phyloP scores from a whole-genome alignment of 108 stramenopile genomes.

The Conticribra guillardii region DNA sequence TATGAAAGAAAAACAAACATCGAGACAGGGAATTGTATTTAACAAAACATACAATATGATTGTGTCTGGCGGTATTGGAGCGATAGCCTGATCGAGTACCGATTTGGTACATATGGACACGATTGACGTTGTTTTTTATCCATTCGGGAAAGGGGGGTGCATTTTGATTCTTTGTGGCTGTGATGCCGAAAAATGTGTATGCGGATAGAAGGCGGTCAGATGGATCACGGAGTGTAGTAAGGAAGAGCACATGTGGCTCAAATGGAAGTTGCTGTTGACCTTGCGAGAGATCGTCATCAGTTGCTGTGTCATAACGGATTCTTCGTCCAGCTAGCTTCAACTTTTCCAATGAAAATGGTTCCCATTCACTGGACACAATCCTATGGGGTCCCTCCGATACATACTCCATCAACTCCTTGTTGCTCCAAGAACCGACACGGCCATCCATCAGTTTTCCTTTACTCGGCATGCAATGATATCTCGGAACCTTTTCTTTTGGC shows the following conservation, averaged over 20 bases:
- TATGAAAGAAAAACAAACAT: too few relatives aligned
- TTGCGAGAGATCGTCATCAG: neutral
- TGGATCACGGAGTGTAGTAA: slow-evolving; percentile 57
- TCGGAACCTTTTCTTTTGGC: slow-evolving; percentile 19
- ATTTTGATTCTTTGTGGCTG: slow-evolving; percentile 4
- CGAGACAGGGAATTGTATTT: too few relatives aligned
- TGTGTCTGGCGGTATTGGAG: slow-evolving; percentile 33
- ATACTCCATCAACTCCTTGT: slow-evolving; percentile 20
- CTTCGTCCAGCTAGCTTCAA: slow-evolving; percentile 15
- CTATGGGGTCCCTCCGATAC: neutral
- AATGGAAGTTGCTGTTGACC: neutral
- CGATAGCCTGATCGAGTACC: slow-evolving; percentile 12
- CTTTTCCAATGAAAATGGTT: slow-evolving; percentile 35
- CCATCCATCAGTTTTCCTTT: slow-evolving; percentile 23
- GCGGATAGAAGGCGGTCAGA: slow-evolving; percentile 55
- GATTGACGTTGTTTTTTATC: slow-evolving; percentile 8
- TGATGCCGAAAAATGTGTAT: slow-evolving; percentile 45
- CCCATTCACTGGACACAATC: slow-evolving; percentile 56
- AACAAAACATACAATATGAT: too few relatives aligned
- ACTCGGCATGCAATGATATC: slow-evolving; percentile 57
- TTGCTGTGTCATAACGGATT: slow-evolving; percentile 1
- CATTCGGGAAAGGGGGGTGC: slow-evolving; percentile 25
- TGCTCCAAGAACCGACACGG: slow-evolving; percentile 48
- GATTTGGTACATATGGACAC: slow-evolving; percentile 2
- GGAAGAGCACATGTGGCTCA: slow-evolving; percentile 26